Evolutionary conservation across 2,329 filamentous ascomycete species (phyloP).

Genomic region (Endocalyx cinctus): DNA sequence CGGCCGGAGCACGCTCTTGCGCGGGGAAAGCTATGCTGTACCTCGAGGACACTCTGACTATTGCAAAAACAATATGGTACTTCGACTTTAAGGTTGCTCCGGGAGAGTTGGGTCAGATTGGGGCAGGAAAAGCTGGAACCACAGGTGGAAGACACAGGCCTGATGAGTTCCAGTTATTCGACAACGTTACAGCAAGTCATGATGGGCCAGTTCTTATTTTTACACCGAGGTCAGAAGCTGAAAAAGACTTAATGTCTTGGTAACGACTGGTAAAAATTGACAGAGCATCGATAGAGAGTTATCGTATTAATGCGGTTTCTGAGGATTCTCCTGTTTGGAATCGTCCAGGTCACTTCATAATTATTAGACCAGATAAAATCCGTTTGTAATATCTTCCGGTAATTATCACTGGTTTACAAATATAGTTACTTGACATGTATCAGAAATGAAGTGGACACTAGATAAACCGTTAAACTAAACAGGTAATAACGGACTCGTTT

Average conservation of each 20-base stretch:
- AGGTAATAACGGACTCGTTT: no score
- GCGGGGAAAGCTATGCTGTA: neutral
- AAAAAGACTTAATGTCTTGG: neutral
- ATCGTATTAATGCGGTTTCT: no score
- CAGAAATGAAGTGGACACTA: no score
- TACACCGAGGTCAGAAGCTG: neutral
- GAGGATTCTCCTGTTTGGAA: no score
- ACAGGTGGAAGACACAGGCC: neutral
- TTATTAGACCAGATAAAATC: no score
- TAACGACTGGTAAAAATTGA: no score
- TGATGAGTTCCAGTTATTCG: neutral
- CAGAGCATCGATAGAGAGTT: no score
- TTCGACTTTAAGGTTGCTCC: neutral
- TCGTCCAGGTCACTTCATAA: no score
- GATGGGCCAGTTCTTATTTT: neutral
- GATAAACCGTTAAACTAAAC: no score
- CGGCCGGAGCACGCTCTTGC: neutral
- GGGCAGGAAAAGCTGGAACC: neutral
- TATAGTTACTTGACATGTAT: no score
- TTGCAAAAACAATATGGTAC: neutral
- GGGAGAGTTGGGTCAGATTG: neutral
- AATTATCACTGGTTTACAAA: no score
- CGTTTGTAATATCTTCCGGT: no score
- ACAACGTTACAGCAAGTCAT: neutral
- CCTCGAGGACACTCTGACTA: neutral